phyloP scores from a whole-genome alignment of 257 asterid species.

The Gentiana dahurica region DNA sequence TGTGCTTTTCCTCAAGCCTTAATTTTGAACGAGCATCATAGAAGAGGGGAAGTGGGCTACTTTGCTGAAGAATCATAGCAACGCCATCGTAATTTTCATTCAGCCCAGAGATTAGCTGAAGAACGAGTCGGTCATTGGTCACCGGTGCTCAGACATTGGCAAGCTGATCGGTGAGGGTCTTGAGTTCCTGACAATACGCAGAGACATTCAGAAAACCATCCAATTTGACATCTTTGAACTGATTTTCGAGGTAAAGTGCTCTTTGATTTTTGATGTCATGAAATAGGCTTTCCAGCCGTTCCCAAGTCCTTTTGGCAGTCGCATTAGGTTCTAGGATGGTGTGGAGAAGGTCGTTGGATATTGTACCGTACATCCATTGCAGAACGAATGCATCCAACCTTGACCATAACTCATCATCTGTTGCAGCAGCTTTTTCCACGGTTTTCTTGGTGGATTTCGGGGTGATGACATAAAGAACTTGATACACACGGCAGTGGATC shows the following conservation, averaged over 20 bases:
- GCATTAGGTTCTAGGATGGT: constrained; percentile 1
- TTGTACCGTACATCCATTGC: constrained; percentile 13
- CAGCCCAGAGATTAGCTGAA: constrained; percentile 1
- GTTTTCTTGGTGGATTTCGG: not conserved
- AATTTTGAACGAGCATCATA: constrained; percentile 7
- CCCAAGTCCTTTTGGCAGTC: constrained; percentile 6
- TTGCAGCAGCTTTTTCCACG: not conserved
- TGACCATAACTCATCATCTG: not conserved
- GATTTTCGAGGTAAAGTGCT: constrained; percentile 1
- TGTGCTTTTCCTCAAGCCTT: not conserved
- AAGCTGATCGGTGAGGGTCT: constrained; percentile 7
- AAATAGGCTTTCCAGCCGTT: not conserved
- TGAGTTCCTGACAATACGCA: constrained; percentile 7
- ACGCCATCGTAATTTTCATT: constrained; percentile 1
- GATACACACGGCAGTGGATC: not conserved
- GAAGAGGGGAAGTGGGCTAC: constrained; percentile 5
- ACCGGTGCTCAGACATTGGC: constrained; percentile 9
- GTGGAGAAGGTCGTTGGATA: constrained; percentile 6
- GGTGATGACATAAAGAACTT: not conserved
- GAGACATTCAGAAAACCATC: not conserved
- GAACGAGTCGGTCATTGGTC: not conserved
- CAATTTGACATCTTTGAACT: constrained; percentile 2
- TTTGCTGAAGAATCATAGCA: constrained; percentile 2
- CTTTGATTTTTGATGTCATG: constrained; percentile 10
- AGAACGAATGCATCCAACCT: constrained; percentile 9